Evolutionary conservation across 2,329 filamentous ascomycete genomes (phyloP).

Genomic region (Aureobasidium sp.): DNA sequence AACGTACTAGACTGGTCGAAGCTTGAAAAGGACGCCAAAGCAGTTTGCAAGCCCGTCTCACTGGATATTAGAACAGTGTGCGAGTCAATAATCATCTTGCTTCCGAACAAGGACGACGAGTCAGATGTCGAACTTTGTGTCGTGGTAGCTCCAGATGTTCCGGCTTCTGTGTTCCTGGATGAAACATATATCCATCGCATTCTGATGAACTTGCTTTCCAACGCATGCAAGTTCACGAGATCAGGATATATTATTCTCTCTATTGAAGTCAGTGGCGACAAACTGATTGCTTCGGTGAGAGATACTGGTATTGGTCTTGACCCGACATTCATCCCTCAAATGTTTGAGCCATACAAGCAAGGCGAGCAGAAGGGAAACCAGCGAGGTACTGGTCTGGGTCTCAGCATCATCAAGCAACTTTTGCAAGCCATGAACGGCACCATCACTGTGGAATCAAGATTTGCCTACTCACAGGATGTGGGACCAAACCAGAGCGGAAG

Average conservation of each 20-base stretch:
- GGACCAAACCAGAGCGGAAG: conserved; percentile 6
- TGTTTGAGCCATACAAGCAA: conserved; percentile 85
- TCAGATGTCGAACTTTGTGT: conserved; percentile 25
- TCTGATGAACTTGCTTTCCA: conserved; percentile 29
- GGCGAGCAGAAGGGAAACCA: conserved; percentile 35
- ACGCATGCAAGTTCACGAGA: conserved; percentile 26
- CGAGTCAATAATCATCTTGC: conserved; percentile 25
- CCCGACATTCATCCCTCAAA: conserved; percentile 61
- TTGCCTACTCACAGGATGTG: conserved; percentile 1
- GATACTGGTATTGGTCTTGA: conserved; percentile 78
- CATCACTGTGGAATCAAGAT: conserved; percentile 9
- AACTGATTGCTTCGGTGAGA: conserved; percentile 44
- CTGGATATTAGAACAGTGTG: conserved; percentile 26
- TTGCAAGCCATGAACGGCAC: conserved; percentile 13
- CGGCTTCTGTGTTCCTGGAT: conserved; percentile 24
- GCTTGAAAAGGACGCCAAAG: conserved; percentile 24
- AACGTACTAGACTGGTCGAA: conserved; percentile 31
- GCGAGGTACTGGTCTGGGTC: conserved; percentile 73
- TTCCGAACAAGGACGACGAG: conserved; percentile 27
- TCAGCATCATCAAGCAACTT: conserved; percentile 51
- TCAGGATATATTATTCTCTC: conserved; percentile 57
- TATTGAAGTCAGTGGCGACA: conserved; percentile 3
- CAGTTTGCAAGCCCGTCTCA: conserved; percentile 23
- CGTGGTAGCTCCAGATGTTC: conserved; percentile 25
- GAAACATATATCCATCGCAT: conserved; percentile 28